Conservation (phyloP, 352 stramenopile genomes). For the Pythium aristosporum region DNA sequence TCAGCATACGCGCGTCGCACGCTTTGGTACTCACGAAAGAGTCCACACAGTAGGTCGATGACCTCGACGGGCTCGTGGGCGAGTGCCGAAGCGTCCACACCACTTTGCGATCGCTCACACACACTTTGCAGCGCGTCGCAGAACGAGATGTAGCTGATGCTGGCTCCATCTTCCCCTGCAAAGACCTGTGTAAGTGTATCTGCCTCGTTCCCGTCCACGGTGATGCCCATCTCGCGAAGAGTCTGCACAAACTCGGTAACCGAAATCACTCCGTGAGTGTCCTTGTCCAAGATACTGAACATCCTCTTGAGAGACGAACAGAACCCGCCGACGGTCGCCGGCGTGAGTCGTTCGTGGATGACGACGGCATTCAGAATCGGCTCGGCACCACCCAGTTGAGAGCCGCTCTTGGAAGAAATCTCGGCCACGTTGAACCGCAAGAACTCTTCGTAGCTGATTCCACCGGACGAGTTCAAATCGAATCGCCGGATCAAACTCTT, state of each 20-base stretch:
- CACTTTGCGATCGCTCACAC: slow-evolving; percentile 34
- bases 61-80: slow-evolving; percentile 39
- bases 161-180: slow-evolving; percentile 24
- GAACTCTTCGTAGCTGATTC: slow-evolving; percentile 76
- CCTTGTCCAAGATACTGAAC: slow-evolving; percentile 81
- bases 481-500: slow-evolving; percentile 81
- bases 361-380: slow-evolving; percentile 52
- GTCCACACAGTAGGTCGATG: slow-evolving; percentile 46
- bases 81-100: slow-evolving; percentile 24
- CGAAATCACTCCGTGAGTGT: slow-evolving; percentile 51
- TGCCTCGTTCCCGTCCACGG: slow-evolving; percentile 37
- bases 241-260: slow-evolving; percentile 51
- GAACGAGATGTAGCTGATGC: slow-evolving; percentile 52
- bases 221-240: slow-evolving; percentile 62
- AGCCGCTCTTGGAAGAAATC: slow-evolving; percentile 42
- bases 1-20: slow-evolving; percentile 27
- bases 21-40: slow-evolving; percentile 43
- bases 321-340: slow-evolving; percentile 42
- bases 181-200: slow-evolving; percentile 49
- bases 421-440: slow-evolving; percentile 73
- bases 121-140: slow-evolving; percentile 52
- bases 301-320: slow-evolving; percentile 73
- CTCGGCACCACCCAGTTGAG: slow-evolving; percentile 26
- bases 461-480: slow-evolving; percentile 61
- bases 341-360: slow-evolving; percentile 45